phyloP scores from a whole-genome alignment of 495 filamentous ascomycete genomes.

The Cetradonia linearis region DNA sequence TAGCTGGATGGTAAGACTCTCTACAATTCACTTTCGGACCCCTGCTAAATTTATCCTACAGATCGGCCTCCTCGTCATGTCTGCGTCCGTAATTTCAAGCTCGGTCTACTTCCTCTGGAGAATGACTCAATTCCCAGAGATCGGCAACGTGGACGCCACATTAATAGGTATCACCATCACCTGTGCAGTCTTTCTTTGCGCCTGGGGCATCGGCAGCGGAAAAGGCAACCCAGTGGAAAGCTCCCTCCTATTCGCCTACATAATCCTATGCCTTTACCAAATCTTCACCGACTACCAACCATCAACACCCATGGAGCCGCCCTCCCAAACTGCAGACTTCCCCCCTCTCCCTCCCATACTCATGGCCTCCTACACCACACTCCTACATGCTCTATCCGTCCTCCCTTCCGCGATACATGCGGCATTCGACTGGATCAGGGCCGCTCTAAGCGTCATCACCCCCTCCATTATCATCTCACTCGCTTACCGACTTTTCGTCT shows the following conservation, averaged over 20 bases:
- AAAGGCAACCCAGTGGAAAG: slow-evolving; percentile 94
- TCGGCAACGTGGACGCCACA: slow-evolving; percentile 86
- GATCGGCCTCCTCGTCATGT: slow-evolving; percentile 81
- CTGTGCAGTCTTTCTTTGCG: slow-evolving; percentile 80
- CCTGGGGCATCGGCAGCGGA: slow-evolving; percentile 89
- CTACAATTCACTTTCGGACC: neutral
- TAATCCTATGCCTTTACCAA: slow-evolving; percentile 95
- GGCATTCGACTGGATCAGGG: slow-evolving; percentile 74
- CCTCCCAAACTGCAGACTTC: slow-evolving; percentile 61
- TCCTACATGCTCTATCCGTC: slow-evolving; percentile 71
- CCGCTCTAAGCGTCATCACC: slow-evolving; percentile 85
- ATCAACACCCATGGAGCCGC: slow-evolving; percentile 48
- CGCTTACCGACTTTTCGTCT: slow-evolving; percentile 81
- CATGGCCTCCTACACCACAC: slow-evolving; percentile 95
- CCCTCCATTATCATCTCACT: slow-evolving; percentile 91
- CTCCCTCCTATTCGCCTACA: slow-evolving; percentile 90
- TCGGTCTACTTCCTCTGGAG: slow-evolving; percentile 95
- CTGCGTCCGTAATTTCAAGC: slow-evolving; percentile 82
- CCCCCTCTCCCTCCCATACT: slow-evolving; percentile 91
- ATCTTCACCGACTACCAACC: slow-evolving; percentile 98
- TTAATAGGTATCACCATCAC: slow-evolving; percentile 87
- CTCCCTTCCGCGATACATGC: slow-evolving; percentile 77
- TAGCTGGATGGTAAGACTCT: slow-evolving; percentile 80
- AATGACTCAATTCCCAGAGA: slow-evolving; percentile 83
- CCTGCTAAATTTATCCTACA: slow-evolving; percentile 28